Percentiles rank a stretch among this genome's conserved stretches.
Evolutionary conservation across 2,329 filamentous ascomycete genomes (phyloP).

Genomic region (Alternaria arbusti): DNA sequence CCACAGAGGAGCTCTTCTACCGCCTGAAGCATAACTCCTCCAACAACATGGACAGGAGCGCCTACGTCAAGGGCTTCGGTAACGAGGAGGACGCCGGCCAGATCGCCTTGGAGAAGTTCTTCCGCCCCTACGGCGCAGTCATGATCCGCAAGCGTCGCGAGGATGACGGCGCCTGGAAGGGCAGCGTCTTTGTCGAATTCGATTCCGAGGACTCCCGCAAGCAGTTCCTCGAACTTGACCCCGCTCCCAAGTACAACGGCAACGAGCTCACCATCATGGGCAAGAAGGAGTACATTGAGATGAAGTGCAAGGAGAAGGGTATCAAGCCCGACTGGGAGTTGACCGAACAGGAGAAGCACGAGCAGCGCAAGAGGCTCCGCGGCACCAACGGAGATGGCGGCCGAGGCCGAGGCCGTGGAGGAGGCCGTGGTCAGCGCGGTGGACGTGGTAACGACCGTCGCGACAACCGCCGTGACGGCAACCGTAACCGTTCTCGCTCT

Average conservation of each 20-base stretch:
- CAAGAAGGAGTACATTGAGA: slow-evolving; percentile 81
- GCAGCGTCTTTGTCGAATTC: slow-evolving; percentile 96
- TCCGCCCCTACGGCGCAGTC: slow-evolving; percentile 77
- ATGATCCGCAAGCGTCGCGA: slow-evolving; percentile 86
- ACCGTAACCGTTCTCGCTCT: slow-evolving; percentile 29
- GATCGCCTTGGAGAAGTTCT: slow-evolving; percentile 93
- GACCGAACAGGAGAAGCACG: slow-evolving; percentile 30
- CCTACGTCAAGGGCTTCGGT: slow-evolving; percentile 96
- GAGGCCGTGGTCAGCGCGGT: slow-evolving; percentile 35
- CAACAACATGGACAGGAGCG: slow-evolving; percentile 72
- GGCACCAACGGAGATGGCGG: slow-evolving; percentile 39
- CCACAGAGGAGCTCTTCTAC: slow-evolving; percentile 53
- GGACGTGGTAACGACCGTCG: slow-evolving; percentile 25
- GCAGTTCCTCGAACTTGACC: slow-evolving; percentile 79
- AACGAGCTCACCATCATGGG: slow-evolving; percentile 80
- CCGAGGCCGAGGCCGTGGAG: slow-evolving; percentile 38
- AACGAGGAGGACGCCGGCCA: slow-evolving; percentile 83
- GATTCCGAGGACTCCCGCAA: slow-evolving; percentile 76
- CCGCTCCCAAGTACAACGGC: slow-evolving; percentile 83
- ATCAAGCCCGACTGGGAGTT: slow-evolving; percentile 52
- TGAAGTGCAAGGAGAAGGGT: slow-evolving; percentile 55
- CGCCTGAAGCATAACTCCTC: slow-evolving; percentile 62
- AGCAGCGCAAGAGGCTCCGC: slow-evolving; percentile 15
- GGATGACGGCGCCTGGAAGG: slow-evolving; percentile 78
- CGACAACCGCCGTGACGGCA: slow-evolving; percentile 30